A percentile compares a stretch with the other conserved stretches of the same genome.
Evolutionary conservation across 2,329 filamentous ascomycete species (phyloP).

Genomic region (Fusarium sacchari): DNA sequence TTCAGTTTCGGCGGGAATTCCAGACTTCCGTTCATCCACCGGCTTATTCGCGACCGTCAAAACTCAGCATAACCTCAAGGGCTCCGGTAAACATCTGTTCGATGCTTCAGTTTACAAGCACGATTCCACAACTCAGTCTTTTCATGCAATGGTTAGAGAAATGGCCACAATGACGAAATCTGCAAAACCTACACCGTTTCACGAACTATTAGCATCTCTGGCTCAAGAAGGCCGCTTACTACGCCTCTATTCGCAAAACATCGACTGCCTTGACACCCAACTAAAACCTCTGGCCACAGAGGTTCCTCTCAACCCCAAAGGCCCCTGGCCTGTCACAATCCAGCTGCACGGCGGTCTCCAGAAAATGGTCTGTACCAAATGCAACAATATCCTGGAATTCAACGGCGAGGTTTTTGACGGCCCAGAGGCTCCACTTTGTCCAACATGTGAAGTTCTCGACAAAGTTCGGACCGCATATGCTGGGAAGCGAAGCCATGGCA

Average conservation of each 20-base stretch:
- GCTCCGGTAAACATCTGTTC: constrained; percentile 92
- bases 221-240: constrained; percentile 87
- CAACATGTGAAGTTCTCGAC: constrained; percentile 78
- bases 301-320: constrained; percentile 83
- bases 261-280: constrained; percentile 91
- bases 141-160: constrained; percentile 95
- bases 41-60: constrained; percentile 89
- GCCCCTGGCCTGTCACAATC: constrained; percentile 91
- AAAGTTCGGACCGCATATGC: constrained; percentile 77
- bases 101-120: constrained; percentile 98
- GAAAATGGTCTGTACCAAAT: constrained; percentile 98
- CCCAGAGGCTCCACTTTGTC: constrained; percentile 83
- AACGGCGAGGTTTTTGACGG: constrained; percentile 84
- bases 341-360: constrained; percentile 93
- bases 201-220: constrained; percentile 91
- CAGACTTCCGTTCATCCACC: constrained; percentile 92
- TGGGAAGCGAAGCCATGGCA: constrained; percentile 91
- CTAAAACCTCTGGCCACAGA: constrained; percentile 82
- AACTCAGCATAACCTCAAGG: constrained; percentile 87
- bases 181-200: constrained; percentile 87
- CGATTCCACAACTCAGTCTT: constrained; percentile 85
- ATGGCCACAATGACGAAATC: constrained; percentile 81
- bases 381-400: constrained; percentile 79
- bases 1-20: constrained; percentile 95
- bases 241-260: constrained; percentile 95